Conservation (phyloP, 2,329 filamentous ascomycete genomes). For the Epichloe festucae region DNA sequence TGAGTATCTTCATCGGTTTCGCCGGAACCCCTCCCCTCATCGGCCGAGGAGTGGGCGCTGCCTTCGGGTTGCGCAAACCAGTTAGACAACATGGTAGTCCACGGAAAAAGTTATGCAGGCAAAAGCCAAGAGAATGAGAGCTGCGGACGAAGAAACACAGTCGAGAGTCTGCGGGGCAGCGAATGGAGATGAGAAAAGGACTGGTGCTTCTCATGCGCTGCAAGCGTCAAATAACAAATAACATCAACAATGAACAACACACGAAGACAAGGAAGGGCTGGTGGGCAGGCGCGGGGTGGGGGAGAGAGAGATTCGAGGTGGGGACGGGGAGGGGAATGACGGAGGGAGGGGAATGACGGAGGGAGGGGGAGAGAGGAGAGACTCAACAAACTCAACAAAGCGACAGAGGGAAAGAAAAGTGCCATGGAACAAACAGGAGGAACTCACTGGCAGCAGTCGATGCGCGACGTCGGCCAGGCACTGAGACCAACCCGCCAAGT, state of each 20-base stretch:
- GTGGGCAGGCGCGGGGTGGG: neutral
- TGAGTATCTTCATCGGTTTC: slow-evolving; percentile 56
- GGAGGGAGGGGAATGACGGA: neutral
- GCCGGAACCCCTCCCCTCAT: slow-evolving; percentile 32
- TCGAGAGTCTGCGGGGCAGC: neutral
- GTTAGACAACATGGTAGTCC: slow-evolving; percentile 26
- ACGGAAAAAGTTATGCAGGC: slow-evolving; percentile 8
- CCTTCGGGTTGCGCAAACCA: slow-evolving; percentile 29
- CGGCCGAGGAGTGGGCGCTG: slow-evolving; percentile 41
- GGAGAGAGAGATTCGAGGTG: neutral
- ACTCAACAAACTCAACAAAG: neutral
- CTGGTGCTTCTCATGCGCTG: neutral
- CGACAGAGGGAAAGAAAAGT: neutral
- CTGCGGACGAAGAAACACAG: neutral
- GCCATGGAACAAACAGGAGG: neutral
- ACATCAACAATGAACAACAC: neutral
- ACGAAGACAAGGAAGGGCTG: neutral
- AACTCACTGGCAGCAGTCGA: slow-evolving; percentile 15
- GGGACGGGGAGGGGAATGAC: neutral
- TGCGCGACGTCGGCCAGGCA: slow-evolving; percentile 19
- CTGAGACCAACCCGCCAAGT: slow-evolving; percentile 14
- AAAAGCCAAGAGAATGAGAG: neutral
- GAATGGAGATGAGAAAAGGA: neutral
- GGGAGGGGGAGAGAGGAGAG: neutral
- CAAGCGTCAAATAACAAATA: neutral